These are phyloP conservation scores for Otatea glauca DNA, from an alignment of 176 grass and related monocot genomes.

Conservation along the genomic window DNA sequence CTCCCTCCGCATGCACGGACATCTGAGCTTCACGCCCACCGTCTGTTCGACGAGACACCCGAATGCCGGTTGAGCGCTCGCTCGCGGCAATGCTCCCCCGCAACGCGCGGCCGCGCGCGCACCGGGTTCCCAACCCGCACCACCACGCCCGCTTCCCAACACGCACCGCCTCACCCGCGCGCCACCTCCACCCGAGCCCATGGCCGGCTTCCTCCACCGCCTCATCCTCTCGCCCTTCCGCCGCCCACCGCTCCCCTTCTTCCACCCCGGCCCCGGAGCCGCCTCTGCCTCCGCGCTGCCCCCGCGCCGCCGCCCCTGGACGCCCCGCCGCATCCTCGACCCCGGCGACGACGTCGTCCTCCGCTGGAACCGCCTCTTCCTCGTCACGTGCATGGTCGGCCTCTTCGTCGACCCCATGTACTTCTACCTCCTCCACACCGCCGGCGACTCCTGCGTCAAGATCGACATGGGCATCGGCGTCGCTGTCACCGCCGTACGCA, in stretches of 20 bases:
- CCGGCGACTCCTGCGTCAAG: conserved; percentile 50
- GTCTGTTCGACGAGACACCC: neutral
- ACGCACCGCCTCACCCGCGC: neutral
- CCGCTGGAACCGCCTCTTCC: conserved; percentile 82
- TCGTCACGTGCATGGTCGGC: conserved; percentile 74
- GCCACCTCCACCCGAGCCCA: neutral
- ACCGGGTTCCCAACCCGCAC: neutral
- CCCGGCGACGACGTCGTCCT: conserved; percentile 81
- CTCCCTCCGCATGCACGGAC: too few relatives aligned
- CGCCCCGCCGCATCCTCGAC: conserved; percentile 85
- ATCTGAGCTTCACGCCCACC: neutral
- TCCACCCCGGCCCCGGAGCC: conserved; percentile 32
- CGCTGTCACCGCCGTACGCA: conserved; percentile 64
- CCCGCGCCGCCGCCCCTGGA: conserved; percentile 52
- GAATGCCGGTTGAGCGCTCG: neutral
- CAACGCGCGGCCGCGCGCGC: conserved; percentile 6
- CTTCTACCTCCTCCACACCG: conserved; percentile 87
- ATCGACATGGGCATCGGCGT: conserved; percentile 69
- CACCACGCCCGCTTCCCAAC: conserved; percentile 17
- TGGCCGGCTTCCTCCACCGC: conserved; percentile 60
- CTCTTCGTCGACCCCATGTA: conserved; percentile 91
- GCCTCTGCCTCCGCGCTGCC: neutral
- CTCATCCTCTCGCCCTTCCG: conserved; percentile 67
- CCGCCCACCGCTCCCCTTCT: conserved; percentile 63
- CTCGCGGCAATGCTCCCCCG: conserved; percentile 10